Evolutionary conservation across 495 filamentous ascomycete genomes (phyloP).

Genomic region (Rhypophila decipiens): DNA sequence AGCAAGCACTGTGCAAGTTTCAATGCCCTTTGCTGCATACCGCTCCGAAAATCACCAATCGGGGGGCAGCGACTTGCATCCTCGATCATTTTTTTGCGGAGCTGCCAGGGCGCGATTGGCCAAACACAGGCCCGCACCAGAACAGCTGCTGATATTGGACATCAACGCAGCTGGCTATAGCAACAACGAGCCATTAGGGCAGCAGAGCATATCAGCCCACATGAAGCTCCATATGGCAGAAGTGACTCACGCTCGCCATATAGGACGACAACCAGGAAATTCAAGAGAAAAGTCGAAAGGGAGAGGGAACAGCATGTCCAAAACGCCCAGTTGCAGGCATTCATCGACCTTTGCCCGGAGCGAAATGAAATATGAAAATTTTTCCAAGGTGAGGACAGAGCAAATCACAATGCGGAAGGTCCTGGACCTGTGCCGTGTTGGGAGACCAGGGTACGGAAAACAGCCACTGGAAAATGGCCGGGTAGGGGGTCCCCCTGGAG

Average conservation of each 20-base stretch:
- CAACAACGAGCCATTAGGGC: constrained; percentile 26
- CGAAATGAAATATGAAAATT: constrained; percentile 29
- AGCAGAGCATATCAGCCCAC: constrained; percentile 28
- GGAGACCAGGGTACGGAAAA: constrained; percentile 23
- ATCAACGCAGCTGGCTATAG: constrained; percentile 37
- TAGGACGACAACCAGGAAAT: neutral
- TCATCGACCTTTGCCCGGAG: constrained; percentile 2
- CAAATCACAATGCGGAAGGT: constrained; percentile 25
- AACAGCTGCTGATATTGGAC: constrained; percentile 39
- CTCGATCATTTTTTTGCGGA: constrained; percentile 10
- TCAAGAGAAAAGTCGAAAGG: neutral
- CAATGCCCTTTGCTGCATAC: constrained; percentile 11
- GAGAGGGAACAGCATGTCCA: constrained; percentile 1
- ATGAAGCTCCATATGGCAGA: constrained; percentile 12
- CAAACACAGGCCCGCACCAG: constrained; percentile 23
- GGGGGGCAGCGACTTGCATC: constrained; percentile 30
- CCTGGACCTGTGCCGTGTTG: constrained; percentile 15
- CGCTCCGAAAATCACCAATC: constrained; percentile 23
- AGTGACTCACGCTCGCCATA: neutral
- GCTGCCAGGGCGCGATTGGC: constrained; percentile 26
- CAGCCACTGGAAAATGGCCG: neutral
- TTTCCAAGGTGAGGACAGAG: constrained; percentile 27
- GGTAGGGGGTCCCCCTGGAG: constrained; percentile 6
- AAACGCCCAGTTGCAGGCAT: constrained; percentile 4
- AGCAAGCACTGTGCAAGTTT: constrained; percentile 8